Evolutionary conservation across 805 yeast genomes (phyloP).

Genomic region (Candida maris): DNA sequence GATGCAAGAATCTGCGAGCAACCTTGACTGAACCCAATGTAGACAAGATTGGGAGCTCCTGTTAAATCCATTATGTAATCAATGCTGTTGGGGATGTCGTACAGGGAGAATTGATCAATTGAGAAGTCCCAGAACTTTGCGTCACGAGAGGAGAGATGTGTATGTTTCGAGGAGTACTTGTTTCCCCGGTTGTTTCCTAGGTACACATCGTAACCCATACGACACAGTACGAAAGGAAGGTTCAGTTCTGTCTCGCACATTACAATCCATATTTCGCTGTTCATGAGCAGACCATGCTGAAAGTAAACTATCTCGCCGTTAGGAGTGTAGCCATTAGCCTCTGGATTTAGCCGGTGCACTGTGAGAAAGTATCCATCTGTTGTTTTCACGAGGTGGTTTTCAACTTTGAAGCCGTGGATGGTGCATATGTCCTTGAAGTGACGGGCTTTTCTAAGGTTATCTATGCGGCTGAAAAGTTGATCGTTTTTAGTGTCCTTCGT

Average conservation of each 20-base stretch:
- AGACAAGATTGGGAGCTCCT: constrained; percentile 44
- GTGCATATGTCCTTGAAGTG: constrained; percentile 63
- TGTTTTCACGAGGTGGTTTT: constrained; percentile 75
- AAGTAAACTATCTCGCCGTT: constrained; percentile 62
- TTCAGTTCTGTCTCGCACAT: constrained; percentile 40
- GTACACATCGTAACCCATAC: constrained; percentile 91
- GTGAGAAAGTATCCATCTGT: constrained; percentile 74
- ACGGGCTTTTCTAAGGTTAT: constrained; percentile 41
- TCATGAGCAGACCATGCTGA: constrained; percentile 91
- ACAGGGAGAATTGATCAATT: constrained; percentile 86
- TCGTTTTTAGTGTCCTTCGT: constrained; percentile 13
- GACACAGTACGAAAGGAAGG: constrained; percentile 73
- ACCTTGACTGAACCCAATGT: constrained; percentile 93
- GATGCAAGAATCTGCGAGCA: constrained; percentile 93
- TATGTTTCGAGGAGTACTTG: constrained; percentile 84
- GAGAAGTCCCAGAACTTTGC: constrained; percentile 85
- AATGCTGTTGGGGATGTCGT: constrained; percentile 83
- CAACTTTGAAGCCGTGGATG: constrained; percentile 65
- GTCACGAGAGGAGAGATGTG: constrained; percentile 35
- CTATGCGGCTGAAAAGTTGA: constrained; percentile 22
- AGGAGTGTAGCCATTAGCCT: constrained; percentile 27
- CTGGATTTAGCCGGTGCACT: constrained; percentile 59
- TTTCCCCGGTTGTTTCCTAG: constrained; percentile 91
- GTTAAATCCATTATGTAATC: constrained; percentile 65
- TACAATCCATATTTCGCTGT: constrained; percentile 65